Evolutionary conservation across 305 asterid species (phyloP), one percentile per base, ranked within the genome.

Genomic region (Plantago lanceolata): DNA sequence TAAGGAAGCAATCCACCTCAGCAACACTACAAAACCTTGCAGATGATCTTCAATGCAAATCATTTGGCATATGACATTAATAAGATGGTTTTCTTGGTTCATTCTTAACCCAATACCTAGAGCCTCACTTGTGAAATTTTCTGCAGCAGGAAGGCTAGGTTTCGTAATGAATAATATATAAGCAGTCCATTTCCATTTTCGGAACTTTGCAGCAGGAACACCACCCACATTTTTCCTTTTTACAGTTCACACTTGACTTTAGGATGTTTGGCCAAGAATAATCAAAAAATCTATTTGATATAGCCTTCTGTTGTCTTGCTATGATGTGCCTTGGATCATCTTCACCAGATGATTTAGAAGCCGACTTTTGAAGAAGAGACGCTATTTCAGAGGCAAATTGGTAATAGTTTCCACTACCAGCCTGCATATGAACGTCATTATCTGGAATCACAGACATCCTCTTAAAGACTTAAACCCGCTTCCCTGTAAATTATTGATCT

Each of bases 181-280:
- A 76, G 88, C 98, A 92, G 58, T 87, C 86, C 71, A 72, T 76
- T 70, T 74, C 96, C 26, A 79, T 76, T 66, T 84, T 95, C 61
- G 88, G 88, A 68, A 48, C 73, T 79, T 78, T 80, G 80, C 98
- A 92, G 71, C 81, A 70, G 75, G 81, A 75, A 78, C 97, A 89
- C 98, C 97, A 92, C 57, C 98, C 98, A 78, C 98, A 92, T 65
- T 72, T 80, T 79, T 92, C 98, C 78, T 84, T 89, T 76, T 81
- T 73, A 60, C 69, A 66, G 72, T 70, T 79, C 65, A 64, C 70
- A 28, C 66, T 75, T 48, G 70, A 62, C 29, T 67, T 69, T 24
- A 64, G 82, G 55, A 77, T 66, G 73, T 84, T 82, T 65, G 97
- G 78, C 96, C 95, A 89, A 64, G 75, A 76, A 68, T 87, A 85